Conservation (phyloP, 345 rosid genomes). For the Raphanus sativus region DNA sequence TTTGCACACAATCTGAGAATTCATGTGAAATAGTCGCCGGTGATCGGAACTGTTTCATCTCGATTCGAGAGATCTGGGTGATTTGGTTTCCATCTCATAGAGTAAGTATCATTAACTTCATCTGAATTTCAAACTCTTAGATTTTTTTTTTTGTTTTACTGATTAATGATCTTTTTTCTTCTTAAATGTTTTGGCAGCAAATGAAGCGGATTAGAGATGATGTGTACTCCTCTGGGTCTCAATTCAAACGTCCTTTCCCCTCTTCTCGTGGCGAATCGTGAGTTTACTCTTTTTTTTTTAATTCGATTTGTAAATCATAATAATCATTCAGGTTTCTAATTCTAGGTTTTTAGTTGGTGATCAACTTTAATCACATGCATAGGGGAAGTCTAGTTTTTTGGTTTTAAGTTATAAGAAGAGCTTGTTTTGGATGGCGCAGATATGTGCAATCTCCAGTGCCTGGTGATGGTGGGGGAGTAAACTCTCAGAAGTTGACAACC, state of each 20-base stretch:
- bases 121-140: not conserved
- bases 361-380: not conserved
- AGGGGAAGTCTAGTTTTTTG: not conserved
- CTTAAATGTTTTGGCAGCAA: not conserved
- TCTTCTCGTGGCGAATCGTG: not conserved
- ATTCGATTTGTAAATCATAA: no score
- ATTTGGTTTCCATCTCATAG: not conserved
- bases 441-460: conserved; percentile 29
- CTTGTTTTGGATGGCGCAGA: not conserved
- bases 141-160: not conserved
- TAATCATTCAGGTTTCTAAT: no score
- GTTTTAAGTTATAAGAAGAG: not conserved
- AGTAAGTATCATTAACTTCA: not conserved
- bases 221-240: not conserved
- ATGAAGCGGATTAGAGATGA: not conserved
- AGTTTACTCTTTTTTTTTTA: not conserved
- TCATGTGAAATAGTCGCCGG: not conserved
- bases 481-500: conserved; percentile 71
- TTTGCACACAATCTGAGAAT: not conserved
- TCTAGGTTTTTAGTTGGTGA: not conserved
- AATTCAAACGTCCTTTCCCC: not conserved
- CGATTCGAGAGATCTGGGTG: not conserved
- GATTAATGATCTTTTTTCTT: not conserved
- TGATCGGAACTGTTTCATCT: not conserved
- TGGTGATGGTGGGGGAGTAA: not conserved